Evolutionary conservation across 805 yeast genomes (phyloP).

Genomic region (Zygotorulaspora danielsina): DNA sequence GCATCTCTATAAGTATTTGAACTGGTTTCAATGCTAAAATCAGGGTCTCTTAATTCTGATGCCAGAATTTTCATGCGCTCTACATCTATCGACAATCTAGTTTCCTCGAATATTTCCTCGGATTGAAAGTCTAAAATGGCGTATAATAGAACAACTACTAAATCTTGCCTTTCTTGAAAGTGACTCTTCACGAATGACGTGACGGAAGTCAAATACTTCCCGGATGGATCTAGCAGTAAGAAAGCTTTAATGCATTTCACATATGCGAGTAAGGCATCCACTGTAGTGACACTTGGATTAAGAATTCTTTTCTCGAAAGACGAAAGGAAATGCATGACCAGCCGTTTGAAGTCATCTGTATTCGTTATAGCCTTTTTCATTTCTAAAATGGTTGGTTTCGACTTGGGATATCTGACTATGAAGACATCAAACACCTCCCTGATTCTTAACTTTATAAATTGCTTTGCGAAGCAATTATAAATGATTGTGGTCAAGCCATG

Average conservation of each 20-base stretch:
- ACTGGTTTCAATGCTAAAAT: conserved; percentile 21
- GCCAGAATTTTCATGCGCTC: conserved; percentile 28
- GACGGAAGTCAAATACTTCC: conserved; percentile 74
- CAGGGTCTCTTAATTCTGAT: conserved; percentile 43
- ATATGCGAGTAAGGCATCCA: conserved; percentile 63
- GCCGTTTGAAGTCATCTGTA: conserved; percentile 24
- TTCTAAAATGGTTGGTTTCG: conserved; percentile 55
- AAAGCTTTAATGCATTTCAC: conserved; percentile 70
- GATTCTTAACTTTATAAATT: conserved; percentile 42
- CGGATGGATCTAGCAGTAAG: conserved; percentile 75
- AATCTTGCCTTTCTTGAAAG: conserved; percentile 68
- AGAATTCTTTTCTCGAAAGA: conserved; percentile 39
- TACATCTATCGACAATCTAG: conserved; percentile 7
- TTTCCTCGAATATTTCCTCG: conserved; percentile 15
- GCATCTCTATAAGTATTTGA: not conserved
- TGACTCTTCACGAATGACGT: conserved; percentile 71
- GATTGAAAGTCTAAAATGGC: conserved; percentile 54
- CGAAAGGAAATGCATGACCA: conserved; percentile 19
- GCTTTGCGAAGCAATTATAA: conserved; percentile 25
- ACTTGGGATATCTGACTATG: conserved; percentile 48
- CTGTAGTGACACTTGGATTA: conserved; percentile 79
- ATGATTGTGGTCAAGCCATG: conserved; percentile 26
- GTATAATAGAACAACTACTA: conserved; percentile 61
- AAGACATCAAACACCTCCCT: conserved; percentile 55
- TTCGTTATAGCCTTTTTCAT: conserved; percentile 48